Base-by-base conservation (phyloP, 352 stramenopile genomes). In the Phytophthora megakarya region DNA sequence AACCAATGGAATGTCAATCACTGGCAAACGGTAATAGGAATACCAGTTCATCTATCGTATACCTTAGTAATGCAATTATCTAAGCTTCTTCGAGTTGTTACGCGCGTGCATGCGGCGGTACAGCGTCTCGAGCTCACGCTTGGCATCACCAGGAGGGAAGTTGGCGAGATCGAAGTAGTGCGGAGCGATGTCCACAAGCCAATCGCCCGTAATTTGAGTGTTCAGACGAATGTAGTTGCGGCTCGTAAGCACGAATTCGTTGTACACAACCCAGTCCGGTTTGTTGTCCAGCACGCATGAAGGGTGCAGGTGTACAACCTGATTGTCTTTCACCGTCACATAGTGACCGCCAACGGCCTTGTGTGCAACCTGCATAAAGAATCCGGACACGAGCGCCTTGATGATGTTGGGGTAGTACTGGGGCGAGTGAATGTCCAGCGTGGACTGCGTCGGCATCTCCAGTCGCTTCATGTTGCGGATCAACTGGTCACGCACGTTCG, bases 301-400 rank as follows among this genome's bases (percentile, higher is more conserved):
- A 47, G 97, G 97, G 76, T 99, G 97, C 52, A 99, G 79, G 49
- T 96, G 87, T 30, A 99, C 97, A 10, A 98, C 87, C 75, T 99
- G 97, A 76, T 99, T 99, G 75, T 99, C 97, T 78, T 99, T 99
- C 40, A 99, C 92, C 5, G 98, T 99, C 26, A 99, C 76, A 78
- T 99, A 99, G 55, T 97, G 87, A 42, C 97, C 97, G 28, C 84
- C 76, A 25, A 71, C 81, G 7, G 67, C 69, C 64, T 90, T 92
- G 72, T 98, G 96, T 0, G 91, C 97, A 19, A 99, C 89, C 51
- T 95, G 84, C 97, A 99, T 99, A 80, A 99, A 99, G 81, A 99
- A 99, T 32, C 96, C 97, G 19, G 86, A 84, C 18, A 97, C 96
- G 13, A 99, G 75, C 33, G 95, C 83, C 66, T 97, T 93, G 50